Evolutionary conservation across 106 monocot genomes (phyloP), one percentile per base, ranked within the genome.

Genomic region (Triglochin maritima): DNA sequence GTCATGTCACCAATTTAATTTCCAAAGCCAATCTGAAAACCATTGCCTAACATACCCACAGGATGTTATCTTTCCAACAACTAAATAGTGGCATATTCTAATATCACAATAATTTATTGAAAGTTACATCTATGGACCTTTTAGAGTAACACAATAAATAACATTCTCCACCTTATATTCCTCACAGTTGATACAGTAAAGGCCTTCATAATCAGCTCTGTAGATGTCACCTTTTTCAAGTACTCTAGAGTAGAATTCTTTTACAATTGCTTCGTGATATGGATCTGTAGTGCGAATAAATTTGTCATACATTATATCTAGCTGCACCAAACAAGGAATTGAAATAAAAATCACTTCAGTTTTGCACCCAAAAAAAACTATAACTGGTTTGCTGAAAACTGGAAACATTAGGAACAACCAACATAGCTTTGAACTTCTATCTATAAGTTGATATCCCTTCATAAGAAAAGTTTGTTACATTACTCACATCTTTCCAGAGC

Each of bases 101-200:
- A 29, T 29, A 29, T 29, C 29, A 29, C 29, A 29, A 29, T 29
- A 29, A 29, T 29, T 29, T 29, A 29, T 29, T 29, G 29, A 29
- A 29, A 29, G 29, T 29, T 29, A 29, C 29, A 29, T 29, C 29
- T 29, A 29, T 29, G 29, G 29, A 29, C 29, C 29, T 29, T 29
- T 29, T 29, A 29, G 29, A 29, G 29, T 29, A 29, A 29, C 29
- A 29, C 29, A 1, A 29, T 50, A 5, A 2, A 65, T 45, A 82
- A 46, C 44, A 66, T 53, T 3, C 17, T 48, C 17, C 48, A 96
- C 96, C 96, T 96, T 96, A 70, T 96, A 96, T 79, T 96, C 96
- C 71, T 96, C 96, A 61, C 96, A 96, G 65, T 84, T 88, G 42
- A 96, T 73, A 79, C 96, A 96, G 72, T 96, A 91, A 9, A 91